These are phyloP conservation scores for Aeminium ludgeri DNA, from an alignment of 495 filamentous ascomycete species.

Conservation along the genomic window DNA sequence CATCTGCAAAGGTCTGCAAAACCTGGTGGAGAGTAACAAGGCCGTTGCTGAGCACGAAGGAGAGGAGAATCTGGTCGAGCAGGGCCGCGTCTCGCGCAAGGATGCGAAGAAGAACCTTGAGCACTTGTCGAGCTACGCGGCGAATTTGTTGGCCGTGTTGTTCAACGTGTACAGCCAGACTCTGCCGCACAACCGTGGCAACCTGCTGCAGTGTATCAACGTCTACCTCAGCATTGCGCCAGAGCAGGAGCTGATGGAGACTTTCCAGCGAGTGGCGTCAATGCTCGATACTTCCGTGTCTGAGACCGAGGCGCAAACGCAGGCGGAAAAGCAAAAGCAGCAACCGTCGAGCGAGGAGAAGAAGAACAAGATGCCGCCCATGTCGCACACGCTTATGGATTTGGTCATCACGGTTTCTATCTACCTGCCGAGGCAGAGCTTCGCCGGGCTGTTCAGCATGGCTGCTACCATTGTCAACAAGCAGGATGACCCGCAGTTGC, in stretches of 20 bases:
- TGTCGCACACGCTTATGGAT: conserved; percentile 87
- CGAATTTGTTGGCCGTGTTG: conserved; percentile 79
- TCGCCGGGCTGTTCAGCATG: conserved; percentile 63
- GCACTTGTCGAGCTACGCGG: conserved; percentile 59
- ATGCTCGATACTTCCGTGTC: conserved; percentile 65
- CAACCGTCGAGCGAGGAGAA: conserved; percentile 30
- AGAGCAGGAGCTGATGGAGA: conserved; percentile 60
- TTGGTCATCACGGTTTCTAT: conserved; percentile 87
- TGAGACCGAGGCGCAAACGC: conserved; percentile 35
- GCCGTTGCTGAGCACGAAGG: conserved; percentile 43
- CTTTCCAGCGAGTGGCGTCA: conserved; percentile 65
- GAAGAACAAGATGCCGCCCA: conserved; percentile 71
- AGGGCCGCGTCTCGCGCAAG: conserved; percentile 54
- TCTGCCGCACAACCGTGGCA: conserved; percentile 75
- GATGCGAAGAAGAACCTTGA: conserved; percentile 59
- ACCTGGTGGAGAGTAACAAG: conserved; percentile 80
- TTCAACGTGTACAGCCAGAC: conserved; percentile 98
- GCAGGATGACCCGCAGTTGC: conserved; percentile 72
- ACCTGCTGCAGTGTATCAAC: conserved; percentile 84
- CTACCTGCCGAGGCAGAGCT: conserved; percentile 73
- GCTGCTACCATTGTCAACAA: conserved; percentile 63
- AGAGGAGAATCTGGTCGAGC: conserved; percentile 49
- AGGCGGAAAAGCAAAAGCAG: conserved; percentile 37
- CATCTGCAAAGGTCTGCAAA: conserved; percentile 69
- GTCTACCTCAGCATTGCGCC: conserved; percentile 65